phyloP scores from a whole-genome alignment of 371 early-diverging fungal species.

The Rhizopus sp. region DNA sequence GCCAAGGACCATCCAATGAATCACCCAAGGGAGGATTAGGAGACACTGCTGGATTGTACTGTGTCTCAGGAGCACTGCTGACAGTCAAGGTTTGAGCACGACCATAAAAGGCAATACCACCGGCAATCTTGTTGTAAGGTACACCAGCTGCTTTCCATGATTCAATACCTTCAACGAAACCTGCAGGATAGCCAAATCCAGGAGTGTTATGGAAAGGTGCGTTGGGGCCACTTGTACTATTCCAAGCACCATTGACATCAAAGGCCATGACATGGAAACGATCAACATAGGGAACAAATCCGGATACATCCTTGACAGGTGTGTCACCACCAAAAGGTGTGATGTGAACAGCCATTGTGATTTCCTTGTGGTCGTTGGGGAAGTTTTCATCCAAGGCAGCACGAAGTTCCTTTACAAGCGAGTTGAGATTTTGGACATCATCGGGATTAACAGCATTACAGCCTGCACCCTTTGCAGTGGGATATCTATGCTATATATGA shows the following conservation, averaged over 20 bases:
- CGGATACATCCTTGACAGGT: conserved; percentile 60
- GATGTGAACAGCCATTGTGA: conserved; percentile 72
- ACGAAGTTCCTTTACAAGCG: conserved; percentile 66
- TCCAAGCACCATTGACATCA: conserved; percentile 66
- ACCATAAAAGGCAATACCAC: conserved; percentile 68
- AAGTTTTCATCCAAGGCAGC: conserved; percentile 53
- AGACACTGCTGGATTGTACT: conserved; percentile 39
- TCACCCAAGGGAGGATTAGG: conserved; percentile 49
- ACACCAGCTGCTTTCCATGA: conserved; percentile 62
- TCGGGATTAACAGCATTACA: conserved; percentile 52
- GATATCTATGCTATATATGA: conserved; percentile 43
- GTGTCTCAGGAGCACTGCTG: conserved; percentile 23
- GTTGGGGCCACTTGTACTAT: conserved; percentile 61
- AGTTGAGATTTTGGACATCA: conserved; percentile 54
- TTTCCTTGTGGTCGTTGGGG: conserved; percentile 54
- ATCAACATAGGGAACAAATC: conserved; percentile 62
- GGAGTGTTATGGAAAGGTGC: conserved; percentile 60
- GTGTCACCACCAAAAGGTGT: conserved; percentile 58
- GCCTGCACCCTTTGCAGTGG: conserved; percentile 56
- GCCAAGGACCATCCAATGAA: conserved; percentile 54
- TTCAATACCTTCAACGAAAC: conserved; percentile 55
- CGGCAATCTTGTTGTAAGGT: conserved; percentile 59
- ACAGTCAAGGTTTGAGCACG: conserved; percentile 41
- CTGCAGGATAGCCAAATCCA: conserved; percentile 45
- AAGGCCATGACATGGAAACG: conserved; percentile 67